Evolutionary conservation across 2,329 filamentous ascomycete species (phyloP), one percentile per base, ranked within the genome.

Genomic region (Parastagonospora avenae): DNA sequence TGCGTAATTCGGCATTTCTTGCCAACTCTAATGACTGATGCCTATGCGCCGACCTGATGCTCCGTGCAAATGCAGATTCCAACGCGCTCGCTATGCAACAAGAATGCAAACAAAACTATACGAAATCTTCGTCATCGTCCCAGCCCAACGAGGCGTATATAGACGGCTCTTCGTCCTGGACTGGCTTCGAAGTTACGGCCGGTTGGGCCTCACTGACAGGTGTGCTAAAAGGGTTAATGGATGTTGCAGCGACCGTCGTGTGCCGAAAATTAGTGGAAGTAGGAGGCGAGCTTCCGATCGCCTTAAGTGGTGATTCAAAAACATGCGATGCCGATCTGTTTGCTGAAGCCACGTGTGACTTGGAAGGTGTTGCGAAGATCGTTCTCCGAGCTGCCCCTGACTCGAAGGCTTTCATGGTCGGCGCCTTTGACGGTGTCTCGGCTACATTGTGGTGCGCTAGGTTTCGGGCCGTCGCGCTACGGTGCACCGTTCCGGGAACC

Each of bases 121-220:
- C 42, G 39, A 66, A 52, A 41, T 68, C 66, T 32, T 71, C 63
- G 52, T 78, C 74, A 54, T 79, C 76, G 60, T 79, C 72, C 78
- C 78, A 80, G 24, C 77, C 77, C 45, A 80, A 54, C 9, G 68
- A 70, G 43, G 74, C 74, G 51, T 78, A 79, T 41, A 79, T 75
- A 16, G 60, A 66, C 12, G 53, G 37, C 45, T 66, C 69, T 28
- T 52, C 52, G 3, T 49, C 44, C 12, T 59, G 58, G 9, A 42
- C 48, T 11, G 47, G 46, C 8, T 57, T 55, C 8, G 55, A 39
- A 35, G 57, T 50, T 31, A 42, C 41, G 28, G 57, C 46, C 10
- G 52, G 49, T 4, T 24, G 35, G 24, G 38, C 35, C 38, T 45
- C 42, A 14, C 24, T 41, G 3, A 39, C 30, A 14, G 42, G 35